A percentile compares a stretch with the other conserved stretches of the same genome.
Evolutionary conservation across 192 early-diverging fungal species (phyloP).

Genomic region (Coemansia umbellata): DNA sequence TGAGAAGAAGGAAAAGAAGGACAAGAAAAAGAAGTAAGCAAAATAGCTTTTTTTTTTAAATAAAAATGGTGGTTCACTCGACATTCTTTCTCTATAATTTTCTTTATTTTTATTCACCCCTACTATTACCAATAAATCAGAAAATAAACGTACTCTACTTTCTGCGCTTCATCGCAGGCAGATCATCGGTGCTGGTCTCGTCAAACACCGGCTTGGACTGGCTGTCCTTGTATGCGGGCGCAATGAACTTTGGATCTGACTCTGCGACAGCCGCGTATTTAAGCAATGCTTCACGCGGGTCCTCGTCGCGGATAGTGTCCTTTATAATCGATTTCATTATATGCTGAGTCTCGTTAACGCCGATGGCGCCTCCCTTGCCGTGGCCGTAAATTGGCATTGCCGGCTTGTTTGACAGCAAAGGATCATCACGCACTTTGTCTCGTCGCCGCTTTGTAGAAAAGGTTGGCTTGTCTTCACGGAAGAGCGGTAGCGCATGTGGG

Average conservation of each 20-base stretch:
- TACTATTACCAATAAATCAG: not conserved
- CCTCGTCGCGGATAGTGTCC: slow-evolving; percentile 76
- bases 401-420: slow-evolving; percentile 63
- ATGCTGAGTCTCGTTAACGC: slow-evolving; percentile 76
- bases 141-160: no score
- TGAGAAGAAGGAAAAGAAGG: slow-evolving; percentile 54
- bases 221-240: slow-evolving; percentile 71
- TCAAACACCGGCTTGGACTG: slow-evolving; percentile 72
- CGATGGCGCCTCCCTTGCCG: slow-evolving; percentile 83
- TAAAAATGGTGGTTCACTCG: no score
- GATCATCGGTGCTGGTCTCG: slow-evolving; percentile 17
- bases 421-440: slow-evolving; percentile 70
- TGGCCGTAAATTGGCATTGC: slow-evolving; percentile 67
- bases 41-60: slow-evolving; percentile 34
- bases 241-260: slow-evolving; percentile 82
- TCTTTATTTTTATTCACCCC: not conserved
- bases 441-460: slow-evolving; percentile 63
- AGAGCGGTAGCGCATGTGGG: slow-evolving; percentile 86
- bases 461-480: slow-evolving; percentile 65
- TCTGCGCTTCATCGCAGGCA: slow-evolving; percentile 38
- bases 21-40: slow-evolving; percentile 55
- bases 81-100: not conserved
- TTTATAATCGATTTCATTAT: slow-evolving; percentile 76
- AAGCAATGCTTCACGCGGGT: slow-evolving; percentile 89
- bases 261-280: slow-evolving; percentile 78